phyloP scores from a whole-genome alignment of 2,329 filamentous ascomycete species.

The Epichloe gansuensis region DNA sequence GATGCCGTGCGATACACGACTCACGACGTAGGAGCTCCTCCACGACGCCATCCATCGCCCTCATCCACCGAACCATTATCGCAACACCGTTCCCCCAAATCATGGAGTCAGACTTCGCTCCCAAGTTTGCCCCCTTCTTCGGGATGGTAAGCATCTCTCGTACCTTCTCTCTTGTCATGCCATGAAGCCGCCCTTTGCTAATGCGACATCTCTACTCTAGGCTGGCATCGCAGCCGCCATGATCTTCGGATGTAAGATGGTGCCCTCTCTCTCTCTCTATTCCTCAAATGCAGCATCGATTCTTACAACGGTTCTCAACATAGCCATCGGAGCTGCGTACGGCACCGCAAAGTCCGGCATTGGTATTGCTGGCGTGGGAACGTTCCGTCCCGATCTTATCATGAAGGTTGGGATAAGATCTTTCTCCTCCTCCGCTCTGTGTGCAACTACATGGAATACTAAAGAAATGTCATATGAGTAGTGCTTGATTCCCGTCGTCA shows the following conservation, averaged over 20 bases:
- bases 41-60: not conserved
- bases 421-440: not conserved
- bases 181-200: slow-evolving; percentile 10
- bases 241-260: slow-evolving; percentile 64
- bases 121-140: slow-evolving; percentile 77
- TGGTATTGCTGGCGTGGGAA: slow-evolving; percentile 74
- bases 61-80: not conserved
- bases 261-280: not conserved
- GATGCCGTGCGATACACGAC: not conserved
- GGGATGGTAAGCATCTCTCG: slow-evolving; percentile 56
- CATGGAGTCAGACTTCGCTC: slow-evolving; percentile 51
- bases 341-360: slow-evolving; percentile 82
- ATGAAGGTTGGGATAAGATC: slow-evolving; percentile 58
- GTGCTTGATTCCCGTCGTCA: slow-evolving; percentile 82
- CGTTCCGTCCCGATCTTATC: slow-evolving; percentile 73
- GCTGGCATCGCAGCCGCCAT: slow-evolving; percentile 70
- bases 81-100: slow-evolving; percentile 11
- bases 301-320: slow-evolving; percentile 7
- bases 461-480: slow-evolving; percentile 18
- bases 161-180: slow-evolving; percentile 9
- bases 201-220: slow-evolving; percentile 25
- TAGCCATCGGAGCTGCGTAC: slow-evolving; percentile 63
- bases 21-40: slow-evolving; percentile 1
- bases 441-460: not conserved
- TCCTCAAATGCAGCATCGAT: not conserved